Percentiles rank a stretch among this genome's conserved stretches.
Evolutionary conservation across 148 eudicot species (phyloP).

Genomic region (Polygonum aviculare): DNA sequence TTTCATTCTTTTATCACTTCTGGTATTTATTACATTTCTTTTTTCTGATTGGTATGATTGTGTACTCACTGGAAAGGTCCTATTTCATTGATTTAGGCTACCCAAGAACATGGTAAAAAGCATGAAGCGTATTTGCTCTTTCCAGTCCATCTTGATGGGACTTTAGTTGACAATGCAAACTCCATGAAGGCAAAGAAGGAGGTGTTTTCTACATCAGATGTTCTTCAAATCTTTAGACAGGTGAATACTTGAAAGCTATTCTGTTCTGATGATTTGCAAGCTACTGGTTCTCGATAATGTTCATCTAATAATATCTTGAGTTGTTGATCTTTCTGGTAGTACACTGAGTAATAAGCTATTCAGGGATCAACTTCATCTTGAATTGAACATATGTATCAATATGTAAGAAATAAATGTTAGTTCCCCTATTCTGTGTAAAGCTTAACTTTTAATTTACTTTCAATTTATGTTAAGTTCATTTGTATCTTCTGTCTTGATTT

Average conservation of each 20-base stretch:
- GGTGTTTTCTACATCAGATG: slow-evolving; percentile 70
- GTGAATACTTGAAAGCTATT: slow-evolving; percentile 22
- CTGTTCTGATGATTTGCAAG: background rate
- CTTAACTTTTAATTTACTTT: background rate
- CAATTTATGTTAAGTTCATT: background rate
- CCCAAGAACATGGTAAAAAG: slow-evolving; percentile 73
- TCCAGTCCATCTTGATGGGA: slow-evolving; percentile 94
- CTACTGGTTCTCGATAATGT: background rate
- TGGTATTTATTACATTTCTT: background rate
- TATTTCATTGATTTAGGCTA: slow-evolving; percentile 30
- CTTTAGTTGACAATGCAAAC: slow-evolving; percentile 65
- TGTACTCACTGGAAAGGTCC: background rate
- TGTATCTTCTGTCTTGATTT: background rate
- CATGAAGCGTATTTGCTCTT: slow-evolving; percentile 94
- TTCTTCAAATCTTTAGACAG: slow-evolving; percentile 88
- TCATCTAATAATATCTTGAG: background rate
- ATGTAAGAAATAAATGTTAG: background rate
- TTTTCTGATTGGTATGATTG: background rate
- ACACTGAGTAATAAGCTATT: background rate
- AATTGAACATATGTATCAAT: background rate
- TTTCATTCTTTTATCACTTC: background rate
- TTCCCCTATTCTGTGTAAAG: background rate
- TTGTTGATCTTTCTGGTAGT: background rate
- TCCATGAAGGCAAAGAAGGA: slow-evolving; percentile 73
- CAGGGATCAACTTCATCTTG: background rate